These are phyloP conservation scores for Tuber microsphaerosporum DNA, from an alignment of 495 filamentous ascomycete species.

Conservation along the genomic window DNA sequence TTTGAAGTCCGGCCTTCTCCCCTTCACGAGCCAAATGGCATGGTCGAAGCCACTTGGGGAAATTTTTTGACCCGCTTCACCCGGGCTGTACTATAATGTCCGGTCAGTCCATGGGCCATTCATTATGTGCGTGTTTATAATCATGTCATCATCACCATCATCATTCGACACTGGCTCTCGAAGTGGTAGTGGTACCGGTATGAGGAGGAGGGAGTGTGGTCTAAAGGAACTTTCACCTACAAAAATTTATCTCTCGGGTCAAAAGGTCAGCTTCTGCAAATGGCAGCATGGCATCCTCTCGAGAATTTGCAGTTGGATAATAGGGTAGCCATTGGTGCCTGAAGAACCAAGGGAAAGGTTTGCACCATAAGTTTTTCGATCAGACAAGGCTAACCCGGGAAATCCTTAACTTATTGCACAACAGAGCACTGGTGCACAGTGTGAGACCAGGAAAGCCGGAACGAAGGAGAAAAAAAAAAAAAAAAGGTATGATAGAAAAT, in stretches of 20 bases:
- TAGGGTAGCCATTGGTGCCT: background rate
- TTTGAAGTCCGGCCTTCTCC: conserved; percentile 8
- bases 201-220: background rate
- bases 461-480: background rate
- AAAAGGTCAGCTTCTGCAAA: background rate
- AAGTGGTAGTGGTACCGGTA: background rate
- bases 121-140: background rate
- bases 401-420: background rate
- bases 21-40: conserved; percentile 5
- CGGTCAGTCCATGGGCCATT: background rate
- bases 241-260: background rate
- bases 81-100: background rate
- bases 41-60: background rate
- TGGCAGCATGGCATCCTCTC: background rate
- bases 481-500: background rate
- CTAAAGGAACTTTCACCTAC: background rate
- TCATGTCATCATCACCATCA: background rate
- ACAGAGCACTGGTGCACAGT: background rate
- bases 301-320: background rate
- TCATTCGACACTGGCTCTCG: background rate
- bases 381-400: background rate
- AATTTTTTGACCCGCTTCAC: background rate
- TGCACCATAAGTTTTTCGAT: background rate
- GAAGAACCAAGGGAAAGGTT: background rate
- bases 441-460: background rate